Evolutionary conservation across 371 early-diverging fungal genomes (phyloP).

Genomic region (Apophysomyces ossiformis): DNA sequence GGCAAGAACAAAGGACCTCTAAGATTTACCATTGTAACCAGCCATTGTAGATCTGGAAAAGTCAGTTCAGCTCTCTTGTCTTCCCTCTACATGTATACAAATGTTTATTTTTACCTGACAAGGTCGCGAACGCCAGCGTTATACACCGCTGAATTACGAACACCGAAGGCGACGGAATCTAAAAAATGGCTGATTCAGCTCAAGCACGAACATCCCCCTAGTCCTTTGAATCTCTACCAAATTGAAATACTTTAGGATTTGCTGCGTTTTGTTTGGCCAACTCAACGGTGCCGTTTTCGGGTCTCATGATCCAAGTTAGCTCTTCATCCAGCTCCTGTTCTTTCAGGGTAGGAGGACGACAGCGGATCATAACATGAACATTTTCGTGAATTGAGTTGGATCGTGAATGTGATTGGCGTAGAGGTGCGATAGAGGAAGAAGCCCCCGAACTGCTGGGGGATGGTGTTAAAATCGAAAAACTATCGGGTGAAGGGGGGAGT

Average conservation of each 20-base stretch:
- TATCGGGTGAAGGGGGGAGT: not conserved
- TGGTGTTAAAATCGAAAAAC: not conserved
- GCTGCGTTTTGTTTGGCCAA: not conserved
- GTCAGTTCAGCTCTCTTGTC: not conserved
- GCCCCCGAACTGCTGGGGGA: not conserved
- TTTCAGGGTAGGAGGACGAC: constrained; percentile 38
- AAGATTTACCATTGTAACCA: constrained; percentile 24
- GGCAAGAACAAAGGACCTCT: not conserved
- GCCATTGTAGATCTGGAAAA: constrained; percentile 17
- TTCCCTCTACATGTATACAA: not conserved
- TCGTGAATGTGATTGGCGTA: not conserved
- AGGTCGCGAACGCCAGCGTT: constrained; percentile 33
- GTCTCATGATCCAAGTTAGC: constrained; percentile 29
- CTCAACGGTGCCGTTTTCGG: constrained; percentile 22
- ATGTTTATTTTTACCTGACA: constrained; percentile 33
- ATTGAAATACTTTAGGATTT: constrained; percentile 11
- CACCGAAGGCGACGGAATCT: constrained; percentile 21
- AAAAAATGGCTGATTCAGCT: not conserved
- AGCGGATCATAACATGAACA: constrained; percentile 48
- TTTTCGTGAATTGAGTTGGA: constrained; percentile 26
- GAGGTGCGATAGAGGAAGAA: not conserved
- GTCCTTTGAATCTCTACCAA: constrained; percentile 16
- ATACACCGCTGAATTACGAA: constrained; percentile 33
- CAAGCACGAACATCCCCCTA: not conserved
- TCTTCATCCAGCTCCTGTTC: constrained; percentile 22